Percentiles rank a stretch among this genome's conserved stretches.
Evolutionary conservation across 1,284 basidiomycete species (phyloP).

Genomic region (Boletus semigastroideus): DNA sequence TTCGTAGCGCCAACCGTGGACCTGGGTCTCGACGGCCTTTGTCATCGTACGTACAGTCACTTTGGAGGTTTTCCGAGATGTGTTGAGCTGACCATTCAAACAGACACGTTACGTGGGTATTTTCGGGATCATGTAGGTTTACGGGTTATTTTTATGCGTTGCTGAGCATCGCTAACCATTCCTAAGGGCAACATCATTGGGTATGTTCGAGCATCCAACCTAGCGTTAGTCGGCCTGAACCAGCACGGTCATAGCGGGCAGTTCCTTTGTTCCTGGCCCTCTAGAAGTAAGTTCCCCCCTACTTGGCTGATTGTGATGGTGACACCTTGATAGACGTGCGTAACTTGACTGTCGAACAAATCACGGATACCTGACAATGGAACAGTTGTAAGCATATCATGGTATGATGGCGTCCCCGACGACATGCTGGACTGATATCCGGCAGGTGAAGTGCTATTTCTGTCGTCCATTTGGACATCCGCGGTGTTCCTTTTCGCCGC

Average conservation of each 20-base stretch:
- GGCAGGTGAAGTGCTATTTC: too few relatives aligned
- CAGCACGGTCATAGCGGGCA: not conserved
- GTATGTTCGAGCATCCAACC: not conserved
- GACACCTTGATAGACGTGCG: conserved; percentile 3
- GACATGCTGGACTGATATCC: too few relatives aligned
- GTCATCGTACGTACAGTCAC: too few relatives aligned
- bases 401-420: too few relatives aligned
- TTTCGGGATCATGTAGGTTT: not conserved
- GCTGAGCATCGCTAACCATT: not conserved
- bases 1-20: too few relatives aligned
- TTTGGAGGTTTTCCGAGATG: not conserved
- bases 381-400: too few relatives aligned
- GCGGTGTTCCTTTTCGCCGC: too few relatives aligned
- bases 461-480: too few relatives aligned
- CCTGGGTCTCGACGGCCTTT: too few relatives aligned
- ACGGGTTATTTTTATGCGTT: not conserved
- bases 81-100: not conserved
- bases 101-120: not conserved
- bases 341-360: too few relatives aligned
- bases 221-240: not conserved
- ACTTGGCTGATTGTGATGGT: not conserved
- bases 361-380: too few relatives aligned
- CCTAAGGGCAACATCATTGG: not conserved
- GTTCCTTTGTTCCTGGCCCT: conserved; percentile 5
- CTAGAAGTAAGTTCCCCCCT: not conserved